phyloP scores from a whole-genome alignment of 805 yeast species.

The Pichia insulana region DNA sequence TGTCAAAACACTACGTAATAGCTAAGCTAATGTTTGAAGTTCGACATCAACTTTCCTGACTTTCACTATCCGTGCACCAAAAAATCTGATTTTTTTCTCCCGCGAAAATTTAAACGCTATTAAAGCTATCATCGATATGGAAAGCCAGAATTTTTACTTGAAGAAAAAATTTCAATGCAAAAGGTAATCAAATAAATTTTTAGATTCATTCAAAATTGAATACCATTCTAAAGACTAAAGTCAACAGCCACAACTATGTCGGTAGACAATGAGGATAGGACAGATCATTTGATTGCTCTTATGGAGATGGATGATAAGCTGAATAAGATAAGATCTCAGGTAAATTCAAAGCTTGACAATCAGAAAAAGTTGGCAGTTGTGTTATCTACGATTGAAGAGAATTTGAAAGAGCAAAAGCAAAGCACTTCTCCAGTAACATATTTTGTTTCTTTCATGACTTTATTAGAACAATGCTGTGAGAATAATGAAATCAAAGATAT shows the following conservation, averaged over 20 bases:
- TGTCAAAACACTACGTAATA: no score
- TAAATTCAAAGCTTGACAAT: conserved; percentile 72
- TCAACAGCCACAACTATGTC: background rate
- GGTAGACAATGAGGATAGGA: conserved; percentile 1
- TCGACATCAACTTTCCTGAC: background rate
- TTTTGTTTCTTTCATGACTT: conserved; percentile 72
- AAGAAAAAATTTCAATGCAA: no score
- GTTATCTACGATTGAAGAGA: conserved; percentile 84
- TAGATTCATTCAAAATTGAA: no score
- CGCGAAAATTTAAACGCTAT: background rate
- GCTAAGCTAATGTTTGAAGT: no score
- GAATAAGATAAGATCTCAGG: conserved; percentile 60
- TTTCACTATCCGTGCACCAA: background rate
- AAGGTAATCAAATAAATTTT: no score
- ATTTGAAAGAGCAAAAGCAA: conserved; percentile 57
- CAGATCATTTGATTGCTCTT: conserved; percentile 13
- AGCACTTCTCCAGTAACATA: conserved; percentile 68
- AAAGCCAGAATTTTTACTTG: no score
- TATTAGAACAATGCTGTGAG: conserved; percentile 66
- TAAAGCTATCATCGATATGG: no score
- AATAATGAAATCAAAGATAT: conserved; percentile 46
- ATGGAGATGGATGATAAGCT: conserved; percentile 56
- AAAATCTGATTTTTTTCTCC: background rate
- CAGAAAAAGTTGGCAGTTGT: conserved; percentile 81
- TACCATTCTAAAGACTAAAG: background rate